Evolutionary conservation across 768 basidiomycete genomes (phyloP), one percentile per base, ranked within the genome.

Genomic region (Inosperma sp.): DNA sequence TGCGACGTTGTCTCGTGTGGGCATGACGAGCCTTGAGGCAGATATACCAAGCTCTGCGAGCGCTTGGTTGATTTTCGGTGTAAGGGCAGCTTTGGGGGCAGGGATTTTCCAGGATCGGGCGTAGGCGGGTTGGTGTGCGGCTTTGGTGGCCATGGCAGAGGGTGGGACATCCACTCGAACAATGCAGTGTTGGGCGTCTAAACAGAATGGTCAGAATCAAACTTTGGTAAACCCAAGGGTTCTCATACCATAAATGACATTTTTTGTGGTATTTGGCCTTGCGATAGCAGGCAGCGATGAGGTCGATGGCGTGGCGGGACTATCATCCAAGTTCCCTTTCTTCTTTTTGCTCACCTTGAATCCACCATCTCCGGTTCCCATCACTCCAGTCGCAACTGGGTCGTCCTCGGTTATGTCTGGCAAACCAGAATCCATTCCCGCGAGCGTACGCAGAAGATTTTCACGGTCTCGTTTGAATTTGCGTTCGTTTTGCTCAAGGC

Each of bases 401-500:
- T 90, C 89, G 56, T 89, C 88, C 56, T 85, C 78, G 7, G 78
- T 69, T 17, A 90, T 74, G 54, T 87, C 84, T 0, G 88, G 78
- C 16, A 95, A 70, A 2, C 93, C 93, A 35, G 86, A 90, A 53
- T 96, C 93, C 42, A 93, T 81, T 4, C 93, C 93, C 21, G 85
- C 81, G 12, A 96, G 69, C 0, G 83, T 88, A 25, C 88, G 80
- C 54, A 97, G 74, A 21, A 97, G 78, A 36, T 91, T 89, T 50
- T 96, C 92, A 14, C 93, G 76, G 16, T 96, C 93, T 56, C 81
- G 82, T 68, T 86, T 88, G 73, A 93, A 97, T 47, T 78, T 78
- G 26, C 86, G 79, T 64, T 96, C 93, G 53, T 78, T 90, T 68
- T 97, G 95, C 64, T 97, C 94, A 43, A 99, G 77, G n/a, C 91